These are phyloP conservation scores for Westerdykella sp. DNA, from an alignment of 2,329 filamentous ascomycete species.

Conservation along the genomic window DNA sequence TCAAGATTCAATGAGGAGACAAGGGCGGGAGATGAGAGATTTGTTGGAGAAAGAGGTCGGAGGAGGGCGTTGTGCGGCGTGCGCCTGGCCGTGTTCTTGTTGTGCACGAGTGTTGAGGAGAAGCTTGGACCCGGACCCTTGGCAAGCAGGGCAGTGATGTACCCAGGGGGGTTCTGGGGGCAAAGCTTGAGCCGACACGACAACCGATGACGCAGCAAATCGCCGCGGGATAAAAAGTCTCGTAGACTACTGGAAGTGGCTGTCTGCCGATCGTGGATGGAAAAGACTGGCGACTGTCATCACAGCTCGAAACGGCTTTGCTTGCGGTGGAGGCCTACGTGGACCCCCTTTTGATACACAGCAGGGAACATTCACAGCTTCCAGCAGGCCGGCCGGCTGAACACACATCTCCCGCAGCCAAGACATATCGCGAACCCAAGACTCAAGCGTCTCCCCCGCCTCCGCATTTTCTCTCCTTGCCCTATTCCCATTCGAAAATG, in stretches of 20 bases:
- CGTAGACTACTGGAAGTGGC: no score
- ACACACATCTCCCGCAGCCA: conserved; percentile 3
- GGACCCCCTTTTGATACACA: no score
- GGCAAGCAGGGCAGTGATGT: conserved; percentile 1
- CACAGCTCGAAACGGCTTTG: not conserved
- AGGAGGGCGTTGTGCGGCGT: no score
- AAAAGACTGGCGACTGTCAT: no score
- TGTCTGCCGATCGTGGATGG: no score
- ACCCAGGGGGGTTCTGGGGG: no score
- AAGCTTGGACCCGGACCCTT: conserved; percentile 7
- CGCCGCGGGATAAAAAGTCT: no score
- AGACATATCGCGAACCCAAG: conserved; percentile 7
- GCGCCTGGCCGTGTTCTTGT: no score
- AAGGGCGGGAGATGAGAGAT: conserved; percentile 3
- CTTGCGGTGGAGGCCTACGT: not conserved
- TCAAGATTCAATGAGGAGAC: conserved; percentile 5
- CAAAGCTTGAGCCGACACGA: no score
- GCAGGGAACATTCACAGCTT: not conserved
- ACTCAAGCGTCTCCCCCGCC: not conserved
- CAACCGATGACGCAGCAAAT: no score
- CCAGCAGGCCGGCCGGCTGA: no score
- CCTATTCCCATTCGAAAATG: not conserved
- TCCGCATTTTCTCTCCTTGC: not conserved
- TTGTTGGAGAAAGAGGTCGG: not conserved
- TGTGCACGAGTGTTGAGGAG: not conserved